These are phyloP conservation scores for Astrocystis sublimbata DNA, from an alignment of 495 filamentous ascomycete species.

Conservation along the genomic window DNA sequence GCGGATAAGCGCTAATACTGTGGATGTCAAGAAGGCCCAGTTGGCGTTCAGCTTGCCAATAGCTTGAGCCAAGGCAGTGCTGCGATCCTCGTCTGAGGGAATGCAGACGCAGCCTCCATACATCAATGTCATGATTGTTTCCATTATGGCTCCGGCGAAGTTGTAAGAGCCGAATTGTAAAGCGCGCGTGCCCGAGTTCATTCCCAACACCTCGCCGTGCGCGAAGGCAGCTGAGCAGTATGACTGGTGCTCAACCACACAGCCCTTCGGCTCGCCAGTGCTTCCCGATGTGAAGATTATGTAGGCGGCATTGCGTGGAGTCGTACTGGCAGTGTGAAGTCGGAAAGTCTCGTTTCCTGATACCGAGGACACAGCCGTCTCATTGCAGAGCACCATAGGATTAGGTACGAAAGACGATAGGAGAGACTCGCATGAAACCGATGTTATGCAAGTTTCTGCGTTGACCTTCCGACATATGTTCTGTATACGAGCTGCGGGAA, in stretches of 20 bases:
- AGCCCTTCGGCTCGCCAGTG: conserved; percentile 36
- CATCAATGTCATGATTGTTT: conserved; percentile 56
- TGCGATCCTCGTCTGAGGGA: conserved; percentile 18
- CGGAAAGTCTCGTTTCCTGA: neutral
- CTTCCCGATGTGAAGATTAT: conserved; percentile 36
- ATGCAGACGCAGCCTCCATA: conserved; percentile 29
- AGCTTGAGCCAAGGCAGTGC: neutral
- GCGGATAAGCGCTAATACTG: neutral
- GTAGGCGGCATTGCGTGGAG: conserved; percentile 45
- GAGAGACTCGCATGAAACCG: neutral
- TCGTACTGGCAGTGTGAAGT: neutral
- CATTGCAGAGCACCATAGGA: neutral
- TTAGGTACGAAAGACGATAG: neutral
- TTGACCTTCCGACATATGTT: conserved; percentile 8
- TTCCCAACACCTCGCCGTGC: conserved; percentile 38
- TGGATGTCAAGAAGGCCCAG: conserved; percentile 7
- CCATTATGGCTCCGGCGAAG: conserved; percentile 56
- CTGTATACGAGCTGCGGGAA: conserved; percentile 29
- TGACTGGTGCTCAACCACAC: conserved; percentile 49
- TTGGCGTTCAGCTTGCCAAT: neutral
- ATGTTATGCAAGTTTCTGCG: conserved; percentile 4
- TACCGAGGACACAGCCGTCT: neutral
- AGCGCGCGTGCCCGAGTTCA: conserved; percentile 40
- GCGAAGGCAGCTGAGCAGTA: conserved; percentile 35
- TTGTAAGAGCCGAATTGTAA: conserved; percentile 61